Percentiles rank a stretch among this genome's conserved stretches.
Conservation (phyloP, 2,329 filamentous ascomycete genomes). For the Alternaria conjuncta region DNA sequence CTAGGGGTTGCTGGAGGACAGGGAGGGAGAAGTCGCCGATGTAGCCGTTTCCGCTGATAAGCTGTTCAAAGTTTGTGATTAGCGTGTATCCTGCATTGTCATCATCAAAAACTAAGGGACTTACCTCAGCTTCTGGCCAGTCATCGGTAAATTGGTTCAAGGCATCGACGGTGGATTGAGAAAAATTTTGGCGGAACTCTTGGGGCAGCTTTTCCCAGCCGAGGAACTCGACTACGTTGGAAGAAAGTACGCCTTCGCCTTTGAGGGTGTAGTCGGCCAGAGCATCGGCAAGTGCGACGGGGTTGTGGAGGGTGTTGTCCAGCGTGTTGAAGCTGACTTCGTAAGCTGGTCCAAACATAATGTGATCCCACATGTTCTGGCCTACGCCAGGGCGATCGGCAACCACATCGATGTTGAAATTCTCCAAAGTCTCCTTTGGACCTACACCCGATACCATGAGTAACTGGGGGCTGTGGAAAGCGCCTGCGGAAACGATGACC, state of each 20-base stretch:
- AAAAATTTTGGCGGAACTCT: background rate
- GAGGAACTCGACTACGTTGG: background rate
- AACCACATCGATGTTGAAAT: constrained; percentile 25
- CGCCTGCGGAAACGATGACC: background rate
- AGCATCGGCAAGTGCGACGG: background rate
- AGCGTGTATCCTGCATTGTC: background rate
- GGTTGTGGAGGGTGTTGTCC: background rate
- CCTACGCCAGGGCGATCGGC: constrained; percentile 30
- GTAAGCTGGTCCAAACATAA: constrained; percentile 19
- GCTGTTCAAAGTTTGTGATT: background rate
- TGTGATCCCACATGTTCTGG: constrained; percentile 23
- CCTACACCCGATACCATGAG: constrained; percentile 49
- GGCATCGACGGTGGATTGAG: background rate
- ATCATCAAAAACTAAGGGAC: background rate
- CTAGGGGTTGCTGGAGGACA: background rate
- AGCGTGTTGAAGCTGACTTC: background rate
- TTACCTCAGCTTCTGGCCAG: background rate
- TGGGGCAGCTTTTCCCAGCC: background rate
- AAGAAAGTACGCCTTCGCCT: background rate
- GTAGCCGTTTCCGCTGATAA: background rate
- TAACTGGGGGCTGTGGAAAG: constrained; percentile 37
- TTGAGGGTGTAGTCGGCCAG: background rate
- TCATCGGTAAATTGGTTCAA: background rate
- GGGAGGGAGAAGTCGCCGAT: background rate
- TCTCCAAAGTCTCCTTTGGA: constrained; percentile 15